Conservation (phyloP, 1,284 basidiomycete species). For the Puccinia horiana region DNA sequence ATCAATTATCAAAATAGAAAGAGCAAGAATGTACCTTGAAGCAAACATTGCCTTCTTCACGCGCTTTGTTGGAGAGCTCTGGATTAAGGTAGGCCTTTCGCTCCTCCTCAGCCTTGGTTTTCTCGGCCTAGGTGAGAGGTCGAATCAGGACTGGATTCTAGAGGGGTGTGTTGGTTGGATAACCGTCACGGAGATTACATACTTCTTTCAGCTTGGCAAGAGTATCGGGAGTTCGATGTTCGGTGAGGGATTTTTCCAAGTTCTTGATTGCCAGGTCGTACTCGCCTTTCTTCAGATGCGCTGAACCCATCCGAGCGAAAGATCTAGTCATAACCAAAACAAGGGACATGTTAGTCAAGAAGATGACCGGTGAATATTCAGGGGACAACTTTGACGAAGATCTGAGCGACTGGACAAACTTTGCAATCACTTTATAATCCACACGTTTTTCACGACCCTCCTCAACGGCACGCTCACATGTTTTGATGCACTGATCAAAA, state of each 20-base stretch:
- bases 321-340: conserved; percentile 64
- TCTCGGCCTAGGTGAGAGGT: conserved; percentile 65
- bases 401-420: conserved; percentile 55
- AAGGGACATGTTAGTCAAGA: conserved; percentile 52
- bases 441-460: conserved; percentile 72
- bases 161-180: not conserved
- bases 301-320: conserved; percentile 81
- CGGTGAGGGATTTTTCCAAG: conserved; percentile 80
- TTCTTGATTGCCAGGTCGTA: conserved; percentile 78
- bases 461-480: conserved; percentile 90
- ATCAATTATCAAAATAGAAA: not conserved
- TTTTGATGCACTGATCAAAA: conserved; percentile 85
- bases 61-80: conserved; percentile 75
- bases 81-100: conserved; percentile 86
- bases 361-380: not conserved
- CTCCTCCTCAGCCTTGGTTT: conserved; percentile 73
- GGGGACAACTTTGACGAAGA: not conserved
- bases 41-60: conserved; percentile 85
- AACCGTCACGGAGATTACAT: conserved; percentile 3
- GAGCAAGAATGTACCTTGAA: conserved; percentile 69
- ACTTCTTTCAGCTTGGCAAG: conserved; percentile 82
- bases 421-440: conserved; percentile 66
- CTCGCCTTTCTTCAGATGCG: conserved; percentile 82
- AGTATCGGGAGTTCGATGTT: conserved; percentile 92
- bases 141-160: not conserved